Conservation (phyloP, 345 rosid genomes). For the Pseudoturritis turrita region DNA sequence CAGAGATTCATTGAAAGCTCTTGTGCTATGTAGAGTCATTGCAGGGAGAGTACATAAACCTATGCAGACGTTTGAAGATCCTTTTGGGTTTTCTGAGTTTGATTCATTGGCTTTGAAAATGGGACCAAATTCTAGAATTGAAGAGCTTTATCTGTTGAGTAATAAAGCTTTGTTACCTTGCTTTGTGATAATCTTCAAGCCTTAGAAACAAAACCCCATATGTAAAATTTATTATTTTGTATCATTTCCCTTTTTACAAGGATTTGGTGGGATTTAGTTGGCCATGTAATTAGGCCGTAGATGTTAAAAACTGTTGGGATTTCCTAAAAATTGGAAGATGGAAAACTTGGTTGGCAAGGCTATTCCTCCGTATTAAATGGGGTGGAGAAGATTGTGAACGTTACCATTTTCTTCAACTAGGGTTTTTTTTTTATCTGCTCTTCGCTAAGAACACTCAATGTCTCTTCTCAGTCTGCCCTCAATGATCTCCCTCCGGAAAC, state of each 20-base stretch:
- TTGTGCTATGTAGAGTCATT: constrained; percentile 65
- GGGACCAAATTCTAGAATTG: constrained; percentile 34
- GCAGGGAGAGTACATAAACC: constrained; percentile 65
- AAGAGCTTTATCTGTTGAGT: constrained; percentile 52
- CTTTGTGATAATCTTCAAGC: constrained; percentile 54
- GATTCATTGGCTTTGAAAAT: constrained; percentile 63
- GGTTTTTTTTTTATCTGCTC: neutral
- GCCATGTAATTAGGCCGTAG: neutral
- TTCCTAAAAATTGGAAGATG: neutral
- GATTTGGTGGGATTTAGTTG: neutral
- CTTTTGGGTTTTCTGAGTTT: constrained; percentile 40
- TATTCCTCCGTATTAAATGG: neutral
- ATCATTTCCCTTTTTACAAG: neutral
- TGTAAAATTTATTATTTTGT: neutral
- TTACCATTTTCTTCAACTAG: neutral
- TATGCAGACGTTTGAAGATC: constrained; percentile 36
- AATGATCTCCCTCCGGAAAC: neutral
- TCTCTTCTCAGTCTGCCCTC: neutral
- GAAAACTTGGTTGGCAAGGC: neutral
- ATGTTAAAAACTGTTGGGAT: neutral
- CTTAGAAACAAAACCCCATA: constrained; percentile 11
- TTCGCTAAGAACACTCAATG: neutral
- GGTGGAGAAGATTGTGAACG: neutral
- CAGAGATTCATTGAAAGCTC: constrained; percentile 27
- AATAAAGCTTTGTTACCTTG: constrained; percentile 72